A percentile compares a stretch with the other conserved stretches of the same genome.
phyloP scores from a whole-genome alignment of 2,329 filamentous ascomycete species.

The Colletotrichum costaricense region DNA sequence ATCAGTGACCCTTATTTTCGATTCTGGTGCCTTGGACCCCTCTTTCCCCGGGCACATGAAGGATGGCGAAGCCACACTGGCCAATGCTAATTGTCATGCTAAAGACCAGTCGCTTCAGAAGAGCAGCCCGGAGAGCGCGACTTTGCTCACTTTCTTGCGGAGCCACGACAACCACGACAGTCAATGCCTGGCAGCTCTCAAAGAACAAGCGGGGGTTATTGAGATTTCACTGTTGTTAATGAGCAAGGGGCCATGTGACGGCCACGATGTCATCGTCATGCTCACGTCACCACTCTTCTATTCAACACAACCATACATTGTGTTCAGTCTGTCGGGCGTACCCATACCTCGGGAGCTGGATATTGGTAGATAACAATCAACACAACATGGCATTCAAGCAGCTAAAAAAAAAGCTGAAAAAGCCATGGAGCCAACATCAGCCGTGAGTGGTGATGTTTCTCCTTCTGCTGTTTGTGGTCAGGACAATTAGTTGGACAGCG shows the following conservation, averaged over 20 bases:
- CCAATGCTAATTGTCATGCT: background rate
- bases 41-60: background rate
- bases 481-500: background rate
- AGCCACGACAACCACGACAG: background rate
- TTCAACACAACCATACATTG: background rate
- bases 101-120: background rate
- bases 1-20: background rate
- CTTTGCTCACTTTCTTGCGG: background rate
- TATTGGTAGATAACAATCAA: background rate
- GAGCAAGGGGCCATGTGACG: background rate
- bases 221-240: background rate
- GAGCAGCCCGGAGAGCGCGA: background rate
- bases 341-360: no score
- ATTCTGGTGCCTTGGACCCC: background rate
- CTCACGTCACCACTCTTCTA: background rate
- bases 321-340: background rate
- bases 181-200: background rate
- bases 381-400: background rate
- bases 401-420: background rate
- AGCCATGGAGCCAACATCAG: background rate
- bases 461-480: background rate
- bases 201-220: background rate
- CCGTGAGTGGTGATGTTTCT: background rate
- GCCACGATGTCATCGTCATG: background rate
- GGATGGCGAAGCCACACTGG: background rate